Conservation (phyloP, 2,329 filamentous ascomycete species). For the Bipolaris cookei region DNA sequence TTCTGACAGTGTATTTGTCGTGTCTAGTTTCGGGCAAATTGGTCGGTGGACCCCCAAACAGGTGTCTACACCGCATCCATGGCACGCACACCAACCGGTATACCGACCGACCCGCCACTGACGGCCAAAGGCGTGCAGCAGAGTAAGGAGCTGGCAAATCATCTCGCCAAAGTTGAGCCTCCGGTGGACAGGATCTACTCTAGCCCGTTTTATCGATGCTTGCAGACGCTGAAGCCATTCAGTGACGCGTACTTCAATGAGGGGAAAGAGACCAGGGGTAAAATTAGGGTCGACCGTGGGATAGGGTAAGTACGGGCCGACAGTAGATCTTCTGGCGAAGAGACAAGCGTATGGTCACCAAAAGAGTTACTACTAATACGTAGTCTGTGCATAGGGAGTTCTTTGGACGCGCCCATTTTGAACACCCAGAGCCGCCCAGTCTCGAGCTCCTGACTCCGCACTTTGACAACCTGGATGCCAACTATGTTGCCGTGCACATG, state of each 20-base stretch:
- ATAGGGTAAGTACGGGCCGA: constrained; percentile 52
- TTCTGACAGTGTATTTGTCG: constrained; percentile 26
- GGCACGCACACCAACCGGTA: constrained; percentile 77
- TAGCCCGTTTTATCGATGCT: constrained; percentile 52
- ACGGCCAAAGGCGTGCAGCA: constrained; percentile 87
- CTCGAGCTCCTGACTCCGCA: constrained; percentile 71
- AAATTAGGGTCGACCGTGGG: constrained; percentile 60
- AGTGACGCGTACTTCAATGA: constrained; percentile 42
- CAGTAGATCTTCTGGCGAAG: too few relatives aligned
- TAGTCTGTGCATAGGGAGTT: constrained; percentile 65
- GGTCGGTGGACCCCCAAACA: constrained; percentile 80
- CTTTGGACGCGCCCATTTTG: constrained; percentile 85
- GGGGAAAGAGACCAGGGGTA: constrained; percentile 41
- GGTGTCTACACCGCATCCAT: constrained; percentile 75
- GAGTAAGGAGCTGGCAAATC: constrained; percentile 73
- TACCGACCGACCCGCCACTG: constrained; percentile 84
- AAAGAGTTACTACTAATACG: neutral
- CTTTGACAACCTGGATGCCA: constrained; percentile 62
- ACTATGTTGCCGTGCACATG: constrained; percentile 67
- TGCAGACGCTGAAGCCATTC: constrained; percentile 50
- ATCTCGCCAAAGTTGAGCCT: constrained; percentile 68
- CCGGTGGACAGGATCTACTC: constrained; percentile 77
- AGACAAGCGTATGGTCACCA: too few relatives aligned
- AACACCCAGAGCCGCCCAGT: constrained; percentile 79
- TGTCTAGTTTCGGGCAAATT: constrained; percentile 81